A percentile compares a stretch with the other conserved stretches of the same genome.
phyloP scores from a whole-genome alignment of 495 filamentous ascomycete species.

The Copromyces sp. region DNA sequence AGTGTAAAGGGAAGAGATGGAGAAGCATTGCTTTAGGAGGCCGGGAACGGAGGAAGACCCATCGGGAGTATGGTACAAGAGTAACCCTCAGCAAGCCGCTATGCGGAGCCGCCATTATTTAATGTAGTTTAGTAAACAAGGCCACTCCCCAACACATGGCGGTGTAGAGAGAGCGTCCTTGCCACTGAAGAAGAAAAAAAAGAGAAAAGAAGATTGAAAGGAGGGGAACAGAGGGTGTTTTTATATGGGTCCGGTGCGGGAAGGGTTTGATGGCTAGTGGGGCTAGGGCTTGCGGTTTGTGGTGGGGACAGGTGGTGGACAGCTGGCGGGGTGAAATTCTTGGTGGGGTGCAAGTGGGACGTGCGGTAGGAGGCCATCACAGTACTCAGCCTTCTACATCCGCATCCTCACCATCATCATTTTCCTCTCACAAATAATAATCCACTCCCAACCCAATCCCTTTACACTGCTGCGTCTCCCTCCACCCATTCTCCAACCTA shows the following conservation, averaged over 20 bases:
- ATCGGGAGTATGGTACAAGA: conserved; percentile 10
- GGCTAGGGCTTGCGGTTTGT: background rate
- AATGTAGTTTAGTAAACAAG: conserved; percentile 3
- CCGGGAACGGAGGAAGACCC: conserved; percentile 31
- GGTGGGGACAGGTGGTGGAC: background rate
- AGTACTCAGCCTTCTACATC: too few relatives aligned
- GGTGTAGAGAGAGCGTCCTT: conserved; percentile 15
- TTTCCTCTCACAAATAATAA: conserved; percentile 16
- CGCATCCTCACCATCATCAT: background rate
- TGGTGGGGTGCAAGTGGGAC: background rate
- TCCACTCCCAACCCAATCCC: conserved; percentile 20
- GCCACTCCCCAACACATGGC: conserved; percentile 20
- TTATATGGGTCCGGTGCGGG: background rate
- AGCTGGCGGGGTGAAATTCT: background rate
- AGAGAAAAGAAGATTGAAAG: background rate
- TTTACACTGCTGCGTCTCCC: conserved; percentile 26
- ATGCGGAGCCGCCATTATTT: conserved; percentile 20
- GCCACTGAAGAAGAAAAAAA: conserved; percentile 7
- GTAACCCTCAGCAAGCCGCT: conserved; percentile 31
- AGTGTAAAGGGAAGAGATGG: conserved; percentile 18
- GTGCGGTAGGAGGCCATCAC: too few relatives aligned
- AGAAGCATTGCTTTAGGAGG: conserved; percentile 22
- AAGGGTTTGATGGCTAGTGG: background rate
- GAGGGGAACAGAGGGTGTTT: background rate
- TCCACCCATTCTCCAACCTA: conserved; percentile 13